Evolutionary conservation across 352 stramenopile genomes (phyloP).

Genomic region (Globisporangium radiosum): DNA sequence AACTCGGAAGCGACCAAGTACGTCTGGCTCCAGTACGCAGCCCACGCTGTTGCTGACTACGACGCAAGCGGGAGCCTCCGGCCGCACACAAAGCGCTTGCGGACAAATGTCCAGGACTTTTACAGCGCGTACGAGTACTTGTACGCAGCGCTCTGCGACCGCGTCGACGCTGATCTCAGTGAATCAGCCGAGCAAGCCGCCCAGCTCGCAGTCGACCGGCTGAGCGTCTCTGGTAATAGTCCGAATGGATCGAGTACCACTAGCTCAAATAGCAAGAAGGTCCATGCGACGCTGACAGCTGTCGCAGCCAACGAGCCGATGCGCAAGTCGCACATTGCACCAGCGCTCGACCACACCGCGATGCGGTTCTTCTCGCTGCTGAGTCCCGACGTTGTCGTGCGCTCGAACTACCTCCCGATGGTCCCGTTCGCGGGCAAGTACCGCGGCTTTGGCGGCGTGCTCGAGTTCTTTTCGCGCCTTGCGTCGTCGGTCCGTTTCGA

Average conservation of each 20-base stretch:
- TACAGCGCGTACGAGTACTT: slow-evolving; percentile 75
- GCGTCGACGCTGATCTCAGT: slow-evolving; percentile 33
- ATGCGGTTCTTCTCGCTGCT: slow-evolving; percentile 76
- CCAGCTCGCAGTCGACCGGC: background rate
- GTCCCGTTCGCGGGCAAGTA: slow-evolving; percentile 85
- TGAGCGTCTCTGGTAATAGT: background rate
- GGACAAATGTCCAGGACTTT: slow-evolving; percentile 60
- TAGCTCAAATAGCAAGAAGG: slow-evolving; percentile 34
- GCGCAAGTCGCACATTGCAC: slow-evolving; percentile 29
- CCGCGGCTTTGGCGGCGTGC: slow-evolving; percentile 60
- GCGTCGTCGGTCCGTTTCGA: slow-evolving; percentile 64
- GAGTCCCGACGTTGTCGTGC: slow-evolving; percentile 67
- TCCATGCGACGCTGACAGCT: slow-evolving; percentile 32
- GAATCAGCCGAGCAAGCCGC: background rate
- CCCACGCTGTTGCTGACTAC: slow-evolving; percentile 51
- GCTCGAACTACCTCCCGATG: slow-evolving; percentile 87
- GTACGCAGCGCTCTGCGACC: slow-evolving; percentile 49
- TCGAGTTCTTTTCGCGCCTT: slow-evolving; percentile 74
- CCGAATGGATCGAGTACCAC: slow-evolving; percentile 2
- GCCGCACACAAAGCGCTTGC: slow-evolving; percentile 23
- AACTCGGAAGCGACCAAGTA: slow-evolving; percentile 79
- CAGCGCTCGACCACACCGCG: slow-evolving; percentile 55
- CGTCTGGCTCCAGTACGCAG: slow-evolving; percentile 74
- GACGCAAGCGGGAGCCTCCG: slow-evolving; percentile 27
- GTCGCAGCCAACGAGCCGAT: slow-evolving; percentile 52